Percentiles rank a stretch among this genome's conserved stretches.
These are phyloP conservation scores for Tuber brumale DNA, from an alignment of 495 filamentous ascomycete species.

Conservation along the genomic window DNA sequence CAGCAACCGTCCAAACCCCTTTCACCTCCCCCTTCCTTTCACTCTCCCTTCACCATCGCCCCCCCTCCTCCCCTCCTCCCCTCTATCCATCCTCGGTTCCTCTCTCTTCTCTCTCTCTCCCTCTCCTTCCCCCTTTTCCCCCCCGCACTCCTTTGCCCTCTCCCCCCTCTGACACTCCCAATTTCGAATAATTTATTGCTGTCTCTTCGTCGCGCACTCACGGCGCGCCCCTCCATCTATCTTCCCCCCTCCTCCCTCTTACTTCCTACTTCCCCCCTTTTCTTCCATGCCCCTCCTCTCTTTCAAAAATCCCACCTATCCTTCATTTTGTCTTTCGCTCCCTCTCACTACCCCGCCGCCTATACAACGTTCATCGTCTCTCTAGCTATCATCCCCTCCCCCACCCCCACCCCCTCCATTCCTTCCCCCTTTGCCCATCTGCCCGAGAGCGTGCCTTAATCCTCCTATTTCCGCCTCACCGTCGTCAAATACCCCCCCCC, in stretches of 20 bases:
- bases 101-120: constrained; percentile 28
- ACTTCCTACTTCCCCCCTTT: constrained; percentile 42
- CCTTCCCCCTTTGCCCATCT: constrained; percentile 44
- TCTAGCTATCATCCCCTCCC: constrained; percentile 44
- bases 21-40: constrained; percentile 41
- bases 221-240: constrained; percentile 42
- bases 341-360: constrained; percentile 43
- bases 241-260: constrained; percentile 23
- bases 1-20: constrained; percentile 37
- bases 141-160: constrained; percentile 41
- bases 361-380: constrained; percentile 38
- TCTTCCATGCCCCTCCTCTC: constrained; percentile 43
- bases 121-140: constrained; percentile 34
- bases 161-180: constrained; percentile 40
- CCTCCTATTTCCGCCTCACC: constrained; percentile 35
- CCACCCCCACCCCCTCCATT: constrained; percentile 44
- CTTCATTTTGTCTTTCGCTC: constrained; percentile 45
- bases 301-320: constrained; percentile 43
- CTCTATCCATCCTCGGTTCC: constrained; percentile 41
- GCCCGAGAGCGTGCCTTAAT: constrained; percentile 40
- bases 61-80: constrained; percentile 38
- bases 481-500: constrained; percentile 12
- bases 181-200: constrained; percentile 43
- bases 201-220: constrained; percentile 36
- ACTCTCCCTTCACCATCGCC: constrained; percentile 30